Conservation (phyloP, 371 early-diverging fungal genomes). For the Mortierella sp. region DNA sequence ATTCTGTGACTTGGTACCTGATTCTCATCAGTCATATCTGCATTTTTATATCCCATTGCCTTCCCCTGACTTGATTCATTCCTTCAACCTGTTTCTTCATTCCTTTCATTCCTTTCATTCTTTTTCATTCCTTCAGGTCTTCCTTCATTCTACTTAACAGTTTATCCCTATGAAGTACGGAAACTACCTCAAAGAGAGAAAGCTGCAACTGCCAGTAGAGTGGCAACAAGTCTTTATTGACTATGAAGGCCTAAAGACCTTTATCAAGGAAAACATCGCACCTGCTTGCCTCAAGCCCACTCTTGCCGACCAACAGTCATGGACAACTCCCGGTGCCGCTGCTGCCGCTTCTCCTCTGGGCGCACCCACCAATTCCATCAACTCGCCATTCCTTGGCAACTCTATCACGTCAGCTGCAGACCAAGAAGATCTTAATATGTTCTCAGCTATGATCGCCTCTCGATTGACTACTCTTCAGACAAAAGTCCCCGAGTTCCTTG, state of each 20-base stretch:
- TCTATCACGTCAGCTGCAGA: slow-evolving; percentile 7
- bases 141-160: background rate
- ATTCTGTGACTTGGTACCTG: background rate
- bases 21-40: background rate
- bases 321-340: slow-evolving; percentile 1
- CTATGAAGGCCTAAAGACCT: slow-evolving; percentile 71
- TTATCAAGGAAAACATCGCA: slow-evolving; percentile 68
- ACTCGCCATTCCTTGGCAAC: slow-evolving; percentile 24
- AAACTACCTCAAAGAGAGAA: slow-evolving; percentile 75
- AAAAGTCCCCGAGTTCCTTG: slow-evolving; percentile 66
- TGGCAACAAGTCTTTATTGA: slow-evolving; percentile 75
- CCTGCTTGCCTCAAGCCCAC: slow-evolving; percentile 60
- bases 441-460: slow-evolving; percentile 46
- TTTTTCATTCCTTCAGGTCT: background rate
- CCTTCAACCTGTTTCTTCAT: background rate
- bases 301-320: slow-evolving; percentile 33
- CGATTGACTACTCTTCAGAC: slow-evolving; percentile 52
- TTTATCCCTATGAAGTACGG: slow-evolving; percentile 80
- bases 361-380: background rate
- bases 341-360: background rate
- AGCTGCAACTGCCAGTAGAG: slow-evolving; percentile 65
- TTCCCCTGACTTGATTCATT: background rate
- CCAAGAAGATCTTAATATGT: slow-evolving; percentile 38
- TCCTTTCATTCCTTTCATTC: background rate
- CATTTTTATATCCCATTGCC: background rate